Evolutionary conservation across 129 eudicot genomes (phyloP), one percentile per base, ranked within the genome.

Genomic region (Kitagawia praeruptora): DNA sequence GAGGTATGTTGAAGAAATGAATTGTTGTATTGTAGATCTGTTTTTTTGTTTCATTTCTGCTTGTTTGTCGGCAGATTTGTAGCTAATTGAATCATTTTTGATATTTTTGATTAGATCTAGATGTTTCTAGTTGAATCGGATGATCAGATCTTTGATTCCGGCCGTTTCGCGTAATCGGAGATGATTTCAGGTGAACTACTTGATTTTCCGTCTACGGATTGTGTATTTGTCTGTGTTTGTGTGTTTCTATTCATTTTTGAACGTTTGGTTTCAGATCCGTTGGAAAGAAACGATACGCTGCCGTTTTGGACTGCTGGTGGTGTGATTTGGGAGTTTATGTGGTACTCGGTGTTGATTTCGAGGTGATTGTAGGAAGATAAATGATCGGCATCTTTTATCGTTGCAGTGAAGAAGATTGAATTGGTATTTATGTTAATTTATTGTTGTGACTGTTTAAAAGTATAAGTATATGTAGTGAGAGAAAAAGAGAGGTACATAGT

Each of bases 191-290:
- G 66, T 56, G 0, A n/a, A 2, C 8, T 6, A 56, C 28, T 2
- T 2, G 12, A 6, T n/a, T 2, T 3, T n/a, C 0, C 15, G 15
- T 9, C 15, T n/a, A 0, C 4, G 37, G 25, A 2, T 0, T n/a
- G 15, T 16, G n/a, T 51, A 0, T 51, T 0, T 51, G 8, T 51
- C 5, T 19, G 1, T 61, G 14, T n/a, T 23, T 25, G 0, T 23
- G 10, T 9, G 37, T 61, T 58, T n/a, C 16, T 61, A 25, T 61
- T 61, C 15, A 61, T n/a, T 6, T n/a, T n/a, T 9, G 34, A 61
- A 9, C 6, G 4, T 61, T 61, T 25, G 25, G 15, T 61, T n/a
- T 61, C 69, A 61, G 69, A 25, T n/a, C 34, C 0, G 34, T 10
- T 25, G 5, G 63, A 10, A 61, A 2, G 5, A 0, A 0, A 9